Base-by-base conservation (phyloP, 225 moss, liverwort and hornwort genomes). In the Lunularia cruciata region DNA sequence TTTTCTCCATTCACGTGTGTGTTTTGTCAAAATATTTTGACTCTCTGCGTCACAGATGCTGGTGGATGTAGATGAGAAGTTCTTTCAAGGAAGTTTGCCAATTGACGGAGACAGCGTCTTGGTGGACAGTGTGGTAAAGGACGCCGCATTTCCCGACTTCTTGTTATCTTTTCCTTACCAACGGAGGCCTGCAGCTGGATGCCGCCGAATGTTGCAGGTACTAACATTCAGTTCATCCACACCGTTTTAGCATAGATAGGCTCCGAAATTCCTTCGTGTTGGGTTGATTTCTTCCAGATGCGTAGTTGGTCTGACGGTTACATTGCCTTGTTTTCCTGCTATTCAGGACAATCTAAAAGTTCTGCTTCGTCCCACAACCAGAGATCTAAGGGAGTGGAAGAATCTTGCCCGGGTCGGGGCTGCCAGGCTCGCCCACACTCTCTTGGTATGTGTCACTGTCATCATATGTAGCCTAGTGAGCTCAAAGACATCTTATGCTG, bases 341-440 rank as follows among this genome's bases (percentile, higher is more conserved):
- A 53, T 70, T 47, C 53, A 86, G 90, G 85, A 70, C 42, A 89
- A 84, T 76, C 67, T 94, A 57, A 80, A 81, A 66, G 75, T 76
- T 25, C 72, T 94, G 65, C 78, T 94, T 36, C 67, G 37, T 26
- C 83, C 86, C 1, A 59, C 83, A 49, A 62, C 91, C 6, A 71
- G 83, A 36, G 91, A 94, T 80, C 77, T 94, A 40, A 80, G 82
- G 32, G 87, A 87, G 42, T 94, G 91, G 94, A 94, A 89, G 15
- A 79, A 33, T 61, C 82, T 82, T 60, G 84, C 77, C 27, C 85
- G 94, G 60, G 48, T 89, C 19, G 87, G 85, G 25, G 94, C 89
- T 75, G 87, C 94, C 48, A 87, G 94, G 67, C 83, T 94, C 39
- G 76, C 86, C 71, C 91, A 87, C 77, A 89, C 94, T 9, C 79